Conservation (phyloP, 2,329 filamentous ascomycete species). For the Diplodia intermedia region DNA sequence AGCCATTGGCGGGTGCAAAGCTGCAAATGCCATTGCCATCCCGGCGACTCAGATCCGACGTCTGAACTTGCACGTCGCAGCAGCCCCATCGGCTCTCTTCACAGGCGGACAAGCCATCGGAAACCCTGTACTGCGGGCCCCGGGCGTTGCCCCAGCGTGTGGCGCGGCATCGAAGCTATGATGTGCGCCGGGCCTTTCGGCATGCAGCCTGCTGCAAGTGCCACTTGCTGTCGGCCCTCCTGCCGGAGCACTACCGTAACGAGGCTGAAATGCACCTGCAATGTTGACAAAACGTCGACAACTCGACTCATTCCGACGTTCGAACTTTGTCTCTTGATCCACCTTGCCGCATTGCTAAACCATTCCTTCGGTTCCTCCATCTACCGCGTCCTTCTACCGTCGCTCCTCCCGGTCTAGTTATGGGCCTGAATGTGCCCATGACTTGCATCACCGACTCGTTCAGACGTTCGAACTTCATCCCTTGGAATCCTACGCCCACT, state of each 20-base stretch:
- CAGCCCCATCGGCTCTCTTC: constrained; percentile 5
- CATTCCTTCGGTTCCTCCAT: neutral
- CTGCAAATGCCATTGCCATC: neutral
- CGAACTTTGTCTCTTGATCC: neutral
- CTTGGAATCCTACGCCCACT: neutral
- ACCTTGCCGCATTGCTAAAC: constrained; percentile 2
- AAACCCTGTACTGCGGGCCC: constrained; percentile 1
- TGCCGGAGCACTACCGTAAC: constrained; percentile 9
- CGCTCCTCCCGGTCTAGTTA: neutral
- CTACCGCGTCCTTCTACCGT: neutral
- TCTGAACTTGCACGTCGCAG: constrained; percentile 4
- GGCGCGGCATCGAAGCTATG: neutral
- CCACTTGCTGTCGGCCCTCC: neutral
- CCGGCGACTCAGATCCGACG: constrained; percentile 28
- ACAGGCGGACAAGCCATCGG: neutral
- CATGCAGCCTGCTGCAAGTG: neutral
- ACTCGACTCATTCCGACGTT: constrained; percentile 1
- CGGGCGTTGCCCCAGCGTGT: neutral
- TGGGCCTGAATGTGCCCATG: neutral
- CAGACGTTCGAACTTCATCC: constrained; percentile 17
- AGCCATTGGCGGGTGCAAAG: constrained; percentile 3
- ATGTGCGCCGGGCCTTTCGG: neutral
- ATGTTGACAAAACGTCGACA: neutral
- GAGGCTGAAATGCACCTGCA: constrained; percentile 7
- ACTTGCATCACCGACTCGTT: constrained; percentile 9